These are phyloP conservation scores for Arabidopsis suecica DNA, from an alignment of 345 rosid species.

Conservation along the genomic window DNA sequence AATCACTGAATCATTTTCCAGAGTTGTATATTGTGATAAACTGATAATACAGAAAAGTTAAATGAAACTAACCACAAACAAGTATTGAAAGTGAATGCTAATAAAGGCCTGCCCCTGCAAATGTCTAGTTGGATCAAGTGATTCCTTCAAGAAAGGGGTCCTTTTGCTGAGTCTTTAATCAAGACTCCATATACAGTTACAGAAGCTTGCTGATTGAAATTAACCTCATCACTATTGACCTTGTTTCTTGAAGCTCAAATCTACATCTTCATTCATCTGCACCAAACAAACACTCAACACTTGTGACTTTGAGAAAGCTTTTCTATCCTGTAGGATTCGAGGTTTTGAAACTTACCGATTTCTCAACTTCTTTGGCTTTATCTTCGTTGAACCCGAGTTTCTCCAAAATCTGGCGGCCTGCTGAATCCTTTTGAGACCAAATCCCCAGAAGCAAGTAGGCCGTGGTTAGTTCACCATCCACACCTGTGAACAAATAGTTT, in stretches of 20 bases:
- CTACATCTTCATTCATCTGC: slow-evolving; percentile 69
- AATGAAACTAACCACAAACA: slow-evolving; percentile 18
- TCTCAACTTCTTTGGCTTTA: slow-evolving; percentile 71
- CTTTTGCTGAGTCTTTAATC: slow-evolving; percentile 24
- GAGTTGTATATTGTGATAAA: not conserved
- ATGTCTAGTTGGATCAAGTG: slow-evolving; percentile 4
- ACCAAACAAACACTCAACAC: slow-evolving; percentile 31
- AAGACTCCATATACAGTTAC: slow-evolving; percentile 30
- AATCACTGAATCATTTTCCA: not conserved
- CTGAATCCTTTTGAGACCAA: slow-evolving; percentile 84
- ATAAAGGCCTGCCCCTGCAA: slow-evolving; percentile 12
- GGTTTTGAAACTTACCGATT: slow-evolving; percentile 59
- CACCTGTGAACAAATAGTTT: slow-evolving; percentile 50
- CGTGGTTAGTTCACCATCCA: slow-evolving; percentile 79
- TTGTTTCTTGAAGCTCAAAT: slow-evolving; percentile 53
- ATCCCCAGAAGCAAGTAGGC: slow-evolving; percentile 75
- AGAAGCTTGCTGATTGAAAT: slow-evolving; percentile 24
- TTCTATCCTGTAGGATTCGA: not conserved
- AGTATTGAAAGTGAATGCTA: slow-evolving; percentile 7
- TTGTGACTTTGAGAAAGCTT: slow-evolving; percentile 7
- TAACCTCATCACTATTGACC: slow-evolving; percentile 19
- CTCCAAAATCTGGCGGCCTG: slow-evolving; percentile 70
- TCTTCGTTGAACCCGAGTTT: slow-evolving; percentile 76
- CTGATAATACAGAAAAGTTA: slow-evolving; percentile 11
- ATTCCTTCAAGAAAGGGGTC: slow-evolving; percentile 13